Evolutionary conservation across 805 yeast species (phyloP).

Genomic region (Schwanniomyces occidentalis): DNA sequence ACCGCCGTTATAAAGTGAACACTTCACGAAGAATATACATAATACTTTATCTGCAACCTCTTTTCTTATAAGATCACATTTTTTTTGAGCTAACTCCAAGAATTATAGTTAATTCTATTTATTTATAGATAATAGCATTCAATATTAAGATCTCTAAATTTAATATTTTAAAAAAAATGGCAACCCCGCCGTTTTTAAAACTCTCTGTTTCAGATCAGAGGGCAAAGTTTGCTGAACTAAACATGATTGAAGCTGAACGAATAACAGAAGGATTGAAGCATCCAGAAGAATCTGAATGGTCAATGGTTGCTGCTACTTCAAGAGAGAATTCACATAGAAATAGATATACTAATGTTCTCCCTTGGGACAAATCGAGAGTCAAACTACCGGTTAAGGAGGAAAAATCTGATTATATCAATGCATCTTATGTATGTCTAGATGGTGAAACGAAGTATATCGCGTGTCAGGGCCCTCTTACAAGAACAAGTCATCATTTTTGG

Average conservation of each 20-base stretch:
- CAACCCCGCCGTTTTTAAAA: constrained; percentile 3
- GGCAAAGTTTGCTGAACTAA: constrained; percentile 4
- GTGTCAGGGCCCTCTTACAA: constrained; percentile 61
- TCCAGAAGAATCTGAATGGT: constrained; percentile 7
- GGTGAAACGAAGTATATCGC: constrained; percentile 51
- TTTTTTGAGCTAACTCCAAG: no score
- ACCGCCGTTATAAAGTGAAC: no score
- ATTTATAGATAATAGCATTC: no score
- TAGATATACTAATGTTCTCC: constrained; percentile 41
- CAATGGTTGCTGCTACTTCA: constrained; percentile 5
- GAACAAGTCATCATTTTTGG: constrained; percentile 50
- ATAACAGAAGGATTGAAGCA: constrained; percentile 9
- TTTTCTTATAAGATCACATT: no score
- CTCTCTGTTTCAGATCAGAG: constrained; percentile 3
- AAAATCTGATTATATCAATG: constrained; percentile 38
- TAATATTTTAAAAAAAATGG: neutral
- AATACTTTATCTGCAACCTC: no score
- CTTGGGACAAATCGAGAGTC: constrained; percentile 41
- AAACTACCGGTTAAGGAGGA: constrained; percentile 19
- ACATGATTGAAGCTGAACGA: constrained; percentile 8
- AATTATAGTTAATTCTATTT: no score
- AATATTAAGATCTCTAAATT: neutral
- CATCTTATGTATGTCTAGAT: constrained; percentile 29
- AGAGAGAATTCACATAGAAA: constrained; percentile 18
- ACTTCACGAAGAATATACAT: no score